Evolutionary conservation across 2,329 filamentous ascomycete species (phyloP), one percentile per base, ranked within the genome.

Genomic region (Myriosclerotinia duriaeana): DNA sequence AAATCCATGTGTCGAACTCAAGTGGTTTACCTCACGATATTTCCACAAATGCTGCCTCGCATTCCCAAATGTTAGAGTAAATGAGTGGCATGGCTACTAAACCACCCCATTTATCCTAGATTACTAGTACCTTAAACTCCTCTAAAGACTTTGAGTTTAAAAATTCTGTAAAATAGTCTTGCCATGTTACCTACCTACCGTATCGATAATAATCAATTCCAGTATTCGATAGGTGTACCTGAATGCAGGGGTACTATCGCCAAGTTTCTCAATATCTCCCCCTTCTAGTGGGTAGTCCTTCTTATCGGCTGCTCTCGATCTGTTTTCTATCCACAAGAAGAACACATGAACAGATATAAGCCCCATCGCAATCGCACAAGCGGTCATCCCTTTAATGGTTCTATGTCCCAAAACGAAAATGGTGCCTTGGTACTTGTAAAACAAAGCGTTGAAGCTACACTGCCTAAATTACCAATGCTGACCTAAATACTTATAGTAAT

Each of bases 401-500:
- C 20, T 60, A 36, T 60, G 22, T 22, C 42, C 42, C 42, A 59
- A 60, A 3, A 60, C 20, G 7, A 60, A 60, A 15, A n/a, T 2
- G 42, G 56, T 48, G 56, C 42, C 12, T 48, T 22, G 0, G 42
- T 48, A 38, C 42, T 48, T 60, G 42, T 30, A 60, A 60, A 59
- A 20, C 56, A 48, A n/a, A 48, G 42, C 6, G 56, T 48, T 48
- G 56, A 60, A 17, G 56, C 30, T 36, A 60, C 0, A 15, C 56
- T 42, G 4, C 20, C 42, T 6, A 60, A 15, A 60, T 60, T 60
- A 1, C 56, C 42, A 48, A 60, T 48, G 20, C 42, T 48, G 26
- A 36, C 30, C 34, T 60, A 42, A 46, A 36, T 17, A 3, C 17
- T 17, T 60, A 48, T 48, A 8, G 56, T 30, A 26, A 48, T 36